Conservation (phyloP, 805 yeast species). For the Candida odintsovae region DNA sequence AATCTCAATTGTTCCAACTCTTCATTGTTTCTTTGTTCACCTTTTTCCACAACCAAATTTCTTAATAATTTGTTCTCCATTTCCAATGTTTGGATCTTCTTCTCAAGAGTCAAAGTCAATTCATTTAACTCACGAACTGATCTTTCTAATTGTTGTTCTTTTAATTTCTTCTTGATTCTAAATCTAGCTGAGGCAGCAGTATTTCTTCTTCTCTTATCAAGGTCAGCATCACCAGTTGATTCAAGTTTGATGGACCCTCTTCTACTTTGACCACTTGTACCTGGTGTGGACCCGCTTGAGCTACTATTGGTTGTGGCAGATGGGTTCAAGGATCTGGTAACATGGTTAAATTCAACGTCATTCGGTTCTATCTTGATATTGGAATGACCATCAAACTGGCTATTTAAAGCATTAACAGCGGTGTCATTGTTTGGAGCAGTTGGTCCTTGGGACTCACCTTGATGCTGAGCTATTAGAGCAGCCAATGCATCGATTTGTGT, state of each 20-base stretch:
- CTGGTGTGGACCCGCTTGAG: not conserved
- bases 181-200: constrained; percentile 95
- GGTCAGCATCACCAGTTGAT: constrained; percentile 33
- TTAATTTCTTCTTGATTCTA: constrained; percentile 84
- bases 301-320: not conserved
- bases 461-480: constrained; percentile 69
- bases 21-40: constrained; percentile 45
- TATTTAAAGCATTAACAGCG: not conserved
- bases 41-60: constrained; percentile 78
- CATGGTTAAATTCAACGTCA: not conserved
- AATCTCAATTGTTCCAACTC: constrained; percentile 48
- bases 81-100: constrained; percentile 74
- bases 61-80: constrained; percentile 88
- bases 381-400: not conserved
- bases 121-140: constrained; percentile 69
- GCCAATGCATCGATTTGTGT: constrained; percentile 71
- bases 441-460: constrained; percentile 22
- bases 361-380: not conserved
- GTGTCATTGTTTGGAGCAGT: not conserved
- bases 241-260: constrained; percentile 9
- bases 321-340: constrained; percentile 1
- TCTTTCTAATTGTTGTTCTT: constrained; percentile 87
- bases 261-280: not conserved
- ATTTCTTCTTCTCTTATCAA: constrained; percentile 78
- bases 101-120: constrained; percentile 57